Percentiles rank a stretch among this genome's conserved stretches.
Conservation (phyloP, 345 rosid genomes). For the Anacardium occidentale region DNA sequence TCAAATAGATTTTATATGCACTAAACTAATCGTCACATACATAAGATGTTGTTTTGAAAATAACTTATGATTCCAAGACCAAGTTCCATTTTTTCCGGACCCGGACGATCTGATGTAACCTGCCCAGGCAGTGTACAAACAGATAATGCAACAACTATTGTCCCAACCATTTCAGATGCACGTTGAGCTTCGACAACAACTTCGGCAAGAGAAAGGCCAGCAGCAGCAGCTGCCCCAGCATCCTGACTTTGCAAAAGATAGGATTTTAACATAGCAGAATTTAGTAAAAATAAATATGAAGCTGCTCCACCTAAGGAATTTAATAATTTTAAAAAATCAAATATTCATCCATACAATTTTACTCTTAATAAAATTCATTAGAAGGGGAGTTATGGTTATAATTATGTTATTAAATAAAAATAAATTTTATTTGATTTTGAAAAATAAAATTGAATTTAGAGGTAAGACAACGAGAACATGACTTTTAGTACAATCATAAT, state of each 20-base stretch:
- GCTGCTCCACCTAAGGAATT: too few relatives aligned
- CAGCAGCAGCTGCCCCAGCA: slow-evolving; percentile 94
- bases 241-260: slow-evolving; percentile 61
- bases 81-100: slow-evolving; percentile 88
- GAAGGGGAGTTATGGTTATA: too few relatives aligned
- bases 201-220: slow-evolving; percentile 72
- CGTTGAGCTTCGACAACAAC: slow-evolving; percentile 78
- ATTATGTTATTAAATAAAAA: too few relatives aligned
- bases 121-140: slow-evolving; percentile 91
- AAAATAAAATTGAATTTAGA: too few relatives aligned
- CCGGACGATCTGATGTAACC: slow-evolving; percentile 83
- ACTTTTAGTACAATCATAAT: too few relatives aligned
- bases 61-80: slow-evolving; percentile 94
- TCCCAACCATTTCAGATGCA: slow-evolving; percentile 85
- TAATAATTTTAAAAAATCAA: too few relatives aligned
- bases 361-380: too few relatives aligned
- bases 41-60: slow-evolving; percentile 7
- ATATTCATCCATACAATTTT: too few relatives aligned
- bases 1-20: neutral
- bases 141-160: slow-evolving; percentile 93
- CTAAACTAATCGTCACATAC: neutral
- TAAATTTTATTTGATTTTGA: too few relatives aligned
- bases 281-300: slow-evolving; percentile 1
- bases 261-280: too few relatives aligned
- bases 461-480: too few relatives aligned